These are phyloP conservation scores for Leccinum variicolor DNA, from an alignment of 768 basidiomycete species.

Conservation along the genomic window DNA sequence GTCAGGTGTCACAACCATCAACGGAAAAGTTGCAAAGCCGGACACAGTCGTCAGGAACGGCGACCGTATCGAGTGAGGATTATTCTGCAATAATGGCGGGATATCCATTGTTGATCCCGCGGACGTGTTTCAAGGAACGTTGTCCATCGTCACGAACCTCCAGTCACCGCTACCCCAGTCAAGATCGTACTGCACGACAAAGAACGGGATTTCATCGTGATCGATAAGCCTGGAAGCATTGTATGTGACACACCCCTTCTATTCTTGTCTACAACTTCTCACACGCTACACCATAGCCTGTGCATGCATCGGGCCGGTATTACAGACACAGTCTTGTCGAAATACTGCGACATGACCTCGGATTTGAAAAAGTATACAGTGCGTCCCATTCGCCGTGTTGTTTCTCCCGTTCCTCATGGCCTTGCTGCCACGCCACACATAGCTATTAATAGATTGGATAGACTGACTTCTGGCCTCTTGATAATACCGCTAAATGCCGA, in stretches of 20 bases:
- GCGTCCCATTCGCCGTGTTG: constrained; percentile 30
- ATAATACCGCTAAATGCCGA: constrained; percentile 76
- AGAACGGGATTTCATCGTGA: constrained; percentile 81
- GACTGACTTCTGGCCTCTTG: constrained; percentile 94
- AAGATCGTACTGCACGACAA: constrained; percentile 75
- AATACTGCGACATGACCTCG: constrained; percentile 81
- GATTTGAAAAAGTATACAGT: constrained; percentile 82
- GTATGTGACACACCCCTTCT: constrained; percentile 58
- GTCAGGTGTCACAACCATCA: constrained; percentile 93
- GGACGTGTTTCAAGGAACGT: constrained; percentile 58
- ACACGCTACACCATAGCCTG: constrained; percentile 50
- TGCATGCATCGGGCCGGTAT: constrained; percentile 91
- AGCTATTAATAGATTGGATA: constrained; percentile 95
- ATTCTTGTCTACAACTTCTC: not conserved
- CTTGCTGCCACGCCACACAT: not conserved
- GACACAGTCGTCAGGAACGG: constrained; percentile 80
- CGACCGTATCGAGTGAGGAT: constrained; percentile 82
- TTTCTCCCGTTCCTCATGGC: not conserved
- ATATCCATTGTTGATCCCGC: not conserved
- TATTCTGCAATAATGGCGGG: constrained; percentile 1
- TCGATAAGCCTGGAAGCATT: constrained; percentile 96
- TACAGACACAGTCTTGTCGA: constrained; percentile 85
- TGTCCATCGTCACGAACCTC: constrained; percentile 96
- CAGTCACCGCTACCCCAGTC: constrained; percentile 81
- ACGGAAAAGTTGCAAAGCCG: constrained; percentile 81